Evolutionary conservation across 2,329 filamentous ascomycete species (phyloP).

Genomic region (Paraconiothyrium brasiliense): DNA sequence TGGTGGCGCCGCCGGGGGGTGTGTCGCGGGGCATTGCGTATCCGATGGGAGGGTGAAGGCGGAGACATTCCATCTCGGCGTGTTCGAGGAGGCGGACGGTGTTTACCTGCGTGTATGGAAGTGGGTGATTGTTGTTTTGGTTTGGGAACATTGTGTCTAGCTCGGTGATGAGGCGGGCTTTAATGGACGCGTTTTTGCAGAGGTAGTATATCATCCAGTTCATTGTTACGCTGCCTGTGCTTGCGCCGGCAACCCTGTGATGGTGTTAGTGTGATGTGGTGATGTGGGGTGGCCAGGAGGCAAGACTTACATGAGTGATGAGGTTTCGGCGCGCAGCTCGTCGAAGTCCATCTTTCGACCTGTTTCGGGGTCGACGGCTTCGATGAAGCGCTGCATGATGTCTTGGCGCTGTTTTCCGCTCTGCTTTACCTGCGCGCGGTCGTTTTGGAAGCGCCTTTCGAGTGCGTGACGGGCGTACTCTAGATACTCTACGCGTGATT

Average conservation of each 20-base stretch:
- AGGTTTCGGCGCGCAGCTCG: conserved; percentile 25
- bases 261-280: neutral
- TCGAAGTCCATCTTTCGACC: conserved; percentile 26
- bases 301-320: conserved; percentile 23
- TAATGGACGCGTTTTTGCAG: conserved; percentile 23
- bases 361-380: conserved; percentile 26
- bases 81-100: conserved; percentile 27
- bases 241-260: conserved; percentile 25
- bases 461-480: conserved; percentile 25
- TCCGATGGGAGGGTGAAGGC: conserved; percentile 27
- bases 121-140: conserved; percentile 4
- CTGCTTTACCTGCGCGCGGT: conserved; percentile 17
- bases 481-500: conserved; percentile 23
- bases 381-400: conserved; percentile 30
- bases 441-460: conserved; percentile 23
- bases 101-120: conserved; percentile 24
- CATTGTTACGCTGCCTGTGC: conserved; percentile 28
- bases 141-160: conserved; percentile 23
- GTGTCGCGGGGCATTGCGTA: conserved; percentile 27
- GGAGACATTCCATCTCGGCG: conserved; percentile 24
- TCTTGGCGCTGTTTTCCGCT: conserved; percentile 26
- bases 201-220: conserved; percentile 31
- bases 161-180: conserved; percentile 17
- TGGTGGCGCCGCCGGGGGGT: conserved; percentile 20
- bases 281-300: neutral